These are phyloP conservation scores for Noccaea bulbosa DNA, from an alignment of 345 rosid species.

Conservation along the genomic window DNA sequence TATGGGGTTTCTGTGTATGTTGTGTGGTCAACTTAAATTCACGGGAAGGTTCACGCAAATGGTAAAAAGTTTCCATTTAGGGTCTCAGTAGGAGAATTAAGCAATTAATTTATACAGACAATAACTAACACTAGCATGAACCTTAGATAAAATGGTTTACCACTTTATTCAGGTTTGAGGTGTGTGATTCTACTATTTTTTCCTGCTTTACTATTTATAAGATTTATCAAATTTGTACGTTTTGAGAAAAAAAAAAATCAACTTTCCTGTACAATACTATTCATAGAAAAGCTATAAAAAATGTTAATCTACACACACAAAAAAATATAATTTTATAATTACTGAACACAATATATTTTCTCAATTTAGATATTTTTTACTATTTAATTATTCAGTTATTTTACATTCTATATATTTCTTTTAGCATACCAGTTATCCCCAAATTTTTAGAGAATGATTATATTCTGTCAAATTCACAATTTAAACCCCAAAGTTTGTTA, in stretches of 20 bases:
- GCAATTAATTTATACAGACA: background rate
- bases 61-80: background rate
- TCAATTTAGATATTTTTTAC: background rate
- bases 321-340: background rate
- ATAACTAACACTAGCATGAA: too few relatives aligned
- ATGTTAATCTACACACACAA: background rate
- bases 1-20: conserved; percentile 24
- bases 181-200: too few relatives aligned
- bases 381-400: background rate
- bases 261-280: too few relatives aligned
- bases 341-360: background rate
- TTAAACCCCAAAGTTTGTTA: background rate
- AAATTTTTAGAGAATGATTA: background rate
- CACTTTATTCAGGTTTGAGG: too few relatives aligned
- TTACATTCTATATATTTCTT: background rate
- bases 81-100: background rate
- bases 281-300: too few relatives aligned
- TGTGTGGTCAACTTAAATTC: conserved; percentile 41
- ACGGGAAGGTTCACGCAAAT: conserved; percentile 29
- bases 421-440: background rate
- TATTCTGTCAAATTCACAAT: background rate
- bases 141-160: too few relatives aligned
- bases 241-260: too few relatives aligned
- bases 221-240: too few relatives aligned
- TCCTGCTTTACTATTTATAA: too few relatives aligned